Conservation (phyloP, 1,284 basidiomycete species). For the Apiotrichum gracile region DNA sequence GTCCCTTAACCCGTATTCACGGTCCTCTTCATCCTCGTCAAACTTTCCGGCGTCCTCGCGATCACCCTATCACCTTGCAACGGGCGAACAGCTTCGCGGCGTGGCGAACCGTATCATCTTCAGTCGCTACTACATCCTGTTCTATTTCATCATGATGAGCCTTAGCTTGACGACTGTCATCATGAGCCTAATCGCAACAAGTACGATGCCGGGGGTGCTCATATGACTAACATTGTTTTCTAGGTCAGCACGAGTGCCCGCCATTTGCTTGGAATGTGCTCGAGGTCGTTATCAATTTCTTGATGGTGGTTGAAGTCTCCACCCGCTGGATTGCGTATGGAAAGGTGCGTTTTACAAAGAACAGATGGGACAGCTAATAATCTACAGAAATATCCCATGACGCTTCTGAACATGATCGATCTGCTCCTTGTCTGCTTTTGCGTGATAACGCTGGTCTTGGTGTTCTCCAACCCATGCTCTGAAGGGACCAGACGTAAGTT, state of each 20-base stretch:
- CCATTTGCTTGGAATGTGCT: conserved; percentile 71
- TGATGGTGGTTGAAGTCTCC: conserved; percentile 87
- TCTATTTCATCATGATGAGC: conserved; percentile 84
- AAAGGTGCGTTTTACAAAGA: conserved; percentile 52
- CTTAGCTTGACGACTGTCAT: conserved; percentile 84
- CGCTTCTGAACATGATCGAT: conserved; percentile 81
- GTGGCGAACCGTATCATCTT: conserved; percentile 47
- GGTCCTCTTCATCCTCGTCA: neutral
- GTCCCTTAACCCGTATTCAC: neutral
- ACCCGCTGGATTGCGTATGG: conserved; percentile 86
- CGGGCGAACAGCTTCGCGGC: conserved; percentile 42
- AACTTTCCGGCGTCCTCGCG: conserved; percentile 11
- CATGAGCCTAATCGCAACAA: conserved; percentile 60
- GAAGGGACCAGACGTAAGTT: conserved; percentile 39
- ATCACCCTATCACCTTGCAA: conserved; percentile 42
- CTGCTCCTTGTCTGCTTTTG: conserved; percentile 79
- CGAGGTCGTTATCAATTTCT: conserved; percentile 80
- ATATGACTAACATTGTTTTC: neutral
- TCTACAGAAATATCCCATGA: conserved; percentile 87
- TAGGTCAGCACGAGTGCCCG: conserved; percentile 42
- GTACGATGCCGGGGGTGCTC: conserved; percentile 17
- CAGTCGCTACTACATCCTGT: conserved; percentile 50
- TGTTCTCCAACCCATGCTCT: conserved; percentile 57
- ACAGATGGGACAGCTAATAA: neutral
- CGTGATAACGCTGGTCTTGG: conserved; percentile 72